These are phyloP conservation scores for Poa pratensis DNA, from an alignment of 176 grass and related monocot species.

Conservation along the genomic window DNA sequence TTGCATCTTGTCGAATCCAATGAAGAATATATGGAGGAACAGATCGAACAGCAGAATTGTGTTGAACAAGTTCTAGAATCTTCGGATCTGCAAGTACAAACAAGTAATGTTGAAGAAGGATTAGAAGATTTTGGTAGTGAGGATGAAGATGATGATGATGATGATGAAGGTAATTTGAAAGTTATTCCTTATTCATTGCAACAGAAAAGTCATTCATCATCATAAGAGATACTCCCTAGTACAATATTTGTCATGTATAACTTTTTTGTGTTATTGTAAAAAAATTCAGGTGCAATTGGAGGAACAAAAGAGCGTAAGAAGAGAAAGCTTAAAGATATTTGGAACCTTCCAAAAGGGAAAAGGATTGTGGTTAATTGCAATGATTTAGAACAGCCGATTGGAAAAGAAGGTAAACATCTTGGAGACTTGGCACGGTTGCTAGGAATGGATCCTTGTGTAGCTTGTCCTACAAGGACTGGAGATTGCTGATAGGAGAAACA, in stretches of 20 bases:
- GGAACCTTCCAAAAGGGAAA: not conserved
- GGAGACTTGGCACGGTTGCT: not conserved
- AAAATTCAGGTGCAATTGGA: not conserved
- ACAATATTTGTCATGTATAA: not conserved
- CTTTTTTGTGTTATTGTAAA: not conserved
- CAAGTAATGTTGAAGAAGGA: not conserved
- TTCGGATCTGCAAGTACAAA: not conserved
- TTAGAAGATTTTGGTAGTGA: not conserved
- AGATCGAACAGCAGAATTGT: not conserved
- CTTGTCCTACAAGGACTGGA: conserved; percentile 18
- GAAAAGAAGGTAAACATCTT: not conserved
- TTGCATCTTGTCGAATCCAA: not conserved
- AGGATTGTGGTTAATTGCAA: conserved; percentile 8
- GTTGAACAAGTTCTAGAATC: not conserved
- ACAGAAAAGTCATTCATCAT: not conserved
- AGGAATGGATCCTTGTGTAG: conserved; percentile 33
- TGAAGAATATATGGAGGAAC: not conserved
- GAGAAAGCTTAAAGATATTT: not conserved
- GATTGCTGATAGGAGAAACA: not conserved
- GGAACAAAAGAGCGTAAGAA: not conserved
- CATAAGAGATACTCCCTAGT: not conserved
- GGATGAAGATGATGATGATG: not conserved
- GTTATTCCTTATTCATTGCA: not conserved
- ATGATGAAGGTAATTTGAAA: not conserved
- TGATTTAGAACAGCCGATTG: conserved; percentile 21